Evolutionary conservation across 2,329 filamentous ascomycete species (phyloP).

Genomic region (Neonectria ditissima): DNA sequence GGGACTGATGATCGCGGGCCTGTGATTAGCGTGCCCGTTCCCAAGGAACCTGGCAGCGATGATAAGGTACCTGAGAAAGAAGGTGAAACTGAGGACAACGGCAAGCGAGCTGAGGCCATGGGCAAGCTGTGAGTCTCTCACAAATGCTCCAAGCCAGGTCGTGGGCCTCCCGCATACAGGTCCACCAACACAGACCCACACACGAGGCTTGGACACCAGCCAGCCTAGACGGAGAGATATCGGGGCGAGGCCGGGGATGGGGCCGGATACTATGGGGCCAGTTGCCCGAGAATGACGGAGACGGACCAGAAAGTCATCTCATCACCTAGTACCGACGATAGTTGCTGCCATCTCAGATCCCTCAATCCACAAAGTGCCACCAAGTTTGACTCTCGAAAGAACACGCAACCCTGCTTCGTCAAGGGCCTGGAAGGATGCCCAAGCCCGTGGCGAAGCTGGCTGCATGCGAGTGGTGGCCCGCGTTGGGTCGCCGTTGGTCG

Average conservation of each 20-base stretch:
- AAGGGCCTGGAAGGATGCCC: slow-evolving; percentile 13
- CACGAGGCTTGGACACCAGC: background rate
- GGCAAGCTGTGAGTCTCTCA: background rate
- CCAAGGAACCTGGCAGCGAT: too few species aligned
- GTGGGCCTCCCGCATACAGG: background rate
- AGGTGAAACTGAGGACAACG: background rate
- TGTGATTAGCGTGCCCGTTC: too few species aligned
- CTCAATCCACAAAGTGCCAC: background rate
- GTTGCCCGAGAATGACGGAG: background rate
- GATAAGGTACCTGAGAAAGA: background rate
- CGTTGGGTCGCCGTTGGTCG: slow-evolving; percentile 10
- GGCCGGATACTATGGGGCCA: background rate
- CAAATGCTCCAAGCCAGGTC: background rate
- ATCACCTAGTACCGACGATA: too few species aligned
- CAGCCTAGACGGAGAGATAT: too few species aligned
- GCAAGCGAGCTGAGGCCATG: background rate
- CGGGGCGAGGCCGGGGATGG: background rate
- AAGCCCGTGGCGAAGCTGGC: slow-evolving; percentile 13
- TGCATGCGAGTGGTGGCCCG: slow-evolving; percentile 14
- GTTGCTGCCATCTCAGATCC: too few species aligned
- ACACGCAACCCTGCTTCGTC: background rate
- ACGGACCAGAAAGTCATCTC: background rate
- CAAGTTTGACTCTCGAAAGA: too few species aligned
- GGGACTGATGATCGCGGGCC: background rate
- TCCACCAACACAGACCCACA: background rate